Conservation (phyloP, 179 eudicot species). For the Camellia oleifera region DNA sequence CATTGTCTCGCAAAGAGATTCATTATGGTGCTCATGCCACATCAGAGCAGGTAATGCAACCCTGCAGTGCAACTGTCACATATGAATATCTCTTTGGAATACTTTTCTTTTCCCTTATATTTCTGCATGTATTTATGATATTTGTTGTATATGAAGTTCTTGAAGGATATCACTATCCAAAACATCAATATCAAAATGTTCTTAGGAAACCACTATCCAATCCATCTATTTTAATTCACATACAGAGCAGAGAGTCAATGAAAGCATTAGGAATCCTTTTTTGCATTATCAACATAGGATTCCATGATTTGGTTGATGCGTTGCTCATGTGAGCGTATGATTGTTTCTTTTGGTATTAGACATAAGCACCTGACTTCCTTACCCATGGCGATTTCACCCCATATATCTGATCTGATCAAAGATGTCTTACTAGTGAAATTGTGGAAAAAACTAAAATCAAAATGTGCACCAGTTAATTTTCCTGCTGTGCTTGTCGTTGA, state of each 20-base stretch:
- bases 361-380: constrained; percentile 7
- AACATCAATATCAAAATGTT: not conserved
- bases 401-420: too few relatives aligned
- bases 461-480: not conserved
- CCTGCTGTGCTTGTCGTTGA: not conserved
- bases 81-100: not conserved
- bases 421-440: too few relatives aligned
- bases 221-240: not conserved
- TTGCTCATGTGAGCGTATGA: not conserved
- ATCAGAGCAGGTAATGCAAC: constrained; percentile 68
- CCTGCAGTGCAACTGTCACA: not conserved
- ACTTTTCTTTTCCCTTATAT: not conserved
- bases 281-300: not conserved
- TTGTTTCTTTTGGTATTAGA: not conserved
- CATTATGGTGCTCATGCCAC: constrained; percentile 94
- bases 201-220: constrained; percentile 11
- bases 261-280: not conserved
- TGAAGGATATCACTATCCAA: not conserved
- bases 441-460: too few relatives aligned
- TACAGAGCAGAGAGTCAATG: not conserved
- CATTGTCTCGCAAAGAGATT: constrained; percentile 77
- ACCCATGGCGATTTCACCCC: not conserved
- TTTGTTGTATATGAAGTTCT: not conserved
- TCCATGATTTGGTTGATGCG: not conserved
- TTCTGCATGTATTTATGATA: not conserved